Evolutionary conservation across 2,329 filamentous ascomycete species (phyloP).

Genomic region (Colletotrichum abscissum): DNA sequence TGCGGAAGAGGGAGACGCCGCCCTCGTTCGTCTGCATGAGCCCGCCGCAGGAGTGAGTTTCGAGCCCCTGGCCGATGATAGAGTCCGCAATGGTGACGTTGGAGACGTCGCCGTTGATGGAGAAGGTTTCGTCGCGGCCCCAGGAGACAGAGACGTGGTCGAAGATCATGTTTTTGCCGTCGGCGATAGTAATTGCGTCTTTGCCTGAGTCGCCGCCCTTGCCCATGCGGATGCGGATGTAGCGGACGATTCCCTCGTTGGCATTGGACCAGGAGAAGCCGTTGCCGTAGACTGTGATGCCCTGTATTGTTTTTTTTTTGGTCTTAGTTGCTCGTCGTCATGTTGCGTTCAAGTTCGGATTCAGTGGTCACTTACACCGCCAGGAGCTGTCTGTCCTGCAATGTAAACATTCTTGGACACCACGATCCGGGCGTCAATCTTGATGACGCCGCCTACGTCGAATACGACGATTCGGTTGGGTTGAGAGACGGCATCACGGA

Average conservation of each 20-base stretch:
- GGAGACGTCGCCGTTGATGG: slow-evolving; percentile 58
- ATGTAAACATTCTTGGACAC: slow-evolving; percentile 60
- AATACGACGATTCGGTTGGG: slow-evolving; percentile 62
- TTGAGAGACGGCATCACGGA: slow-evolving; percentile 61
- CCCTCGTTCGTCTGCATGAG: slow-evolving; percentile 60
- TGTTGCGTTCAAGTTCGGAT: not conserved
- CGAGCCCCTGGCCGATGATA: slow-evolving; percentile 64
- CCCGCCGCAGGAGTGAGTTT: slow-evolving; percentile 64
- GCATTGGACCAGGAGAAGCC: slow-evolving; percentile 63
- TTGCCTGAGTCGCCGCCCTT: slow-evolving; percentile 62
- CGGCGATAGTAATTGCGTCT: slow-evolving; percentile 64
- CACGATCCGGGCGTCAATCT: slow-evolving; percentile 57
- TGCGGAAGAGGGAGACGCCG: slow-evolving; percentile 58
- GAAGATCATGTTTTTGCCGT: slow-evolving; percentile 65
- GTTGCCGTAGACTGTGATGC: slow-evolving; percentile 65
- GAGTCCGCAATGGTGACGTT: slow-evolving; percentile 65
- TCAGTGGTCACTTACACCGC: slow-evolving; percentile 50
- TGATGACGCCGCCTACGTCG: slow-evolving; percentile 60
- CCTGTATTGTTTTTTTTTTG: slow-evolving; percentile 35
- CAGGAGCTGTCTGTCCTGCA: slow-evolving; percentile 61
- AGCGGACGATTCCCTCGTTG: slow-evolving; percentile 64
- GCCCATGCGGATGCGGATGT: slow-evolving; percentile 66
- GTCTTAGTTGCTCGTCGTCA: not conserved
- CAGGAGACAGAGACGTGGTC: slow-evolving; percentile 65
- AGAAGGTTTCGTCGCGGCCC: slow-evolving; percentile 68